A percentile compares a stretch with the other conserved stretches of the same genome.
Evolutionary conservation across 345 rosid species (phyloP).

Genomic region (Euphorbia pulcherrima): DNA sequence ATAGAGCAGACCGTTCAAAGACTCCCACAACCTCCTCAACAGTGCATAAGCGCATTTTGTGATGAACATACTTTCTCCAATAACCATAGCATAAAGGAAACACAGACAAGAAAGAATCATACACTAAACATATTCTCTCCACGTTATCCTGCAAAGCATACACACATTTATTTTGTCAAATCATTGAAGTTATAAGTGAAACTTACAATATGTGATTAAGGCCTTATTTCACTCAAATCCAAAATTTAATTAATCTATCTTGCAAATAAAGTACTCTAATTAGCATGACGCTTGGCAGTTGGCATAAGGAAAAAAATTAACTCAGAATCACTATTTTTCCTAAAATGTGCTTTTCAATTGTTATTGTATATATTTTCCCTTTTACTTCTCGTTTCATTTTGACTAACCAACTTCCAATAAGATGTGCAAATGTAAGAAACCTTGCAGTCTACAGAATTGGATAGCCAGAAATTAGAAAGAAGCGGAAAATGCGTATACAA

Average conservation of each 20-base stretch:
- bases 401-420: neutral
- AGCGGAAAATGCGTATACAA: neutral
- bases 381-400: neutral
- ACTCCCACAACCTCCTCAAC: constrained; percentile 56
- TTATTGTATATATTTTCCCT: neutral
- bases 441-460: neutral
- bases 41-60: constrained; percentile 47
- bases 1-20: constrained; percentile 64
- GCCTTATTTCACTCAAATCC: neutral
- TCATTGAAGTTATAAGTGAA: neutral
- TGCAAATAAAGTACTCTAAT: neutral
- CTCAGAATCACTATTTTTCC: neutral
- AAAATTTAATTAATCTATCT: too few species aligned
- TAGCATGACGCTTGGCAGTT: neutral
- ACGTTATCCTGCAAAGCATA: constrained; percentile 54
- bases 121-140: constrained; percentile 55
- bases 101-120: constrained; percentile 68
- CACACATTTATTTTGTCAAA: neutral
- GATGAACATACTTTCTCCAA: constrained; percentile 81
- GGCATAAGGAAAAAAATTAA: neutral
- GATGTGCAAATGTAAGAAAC: neutral
- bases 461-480: neutral
- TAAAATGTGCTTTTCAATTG: neutral
- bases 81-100: constrained; percentile 84
- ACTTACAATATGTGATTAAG: neutral